Evolutionary conservation across 805 yeast species (phyloP), one percentile per base, ranked within the genome.

Genomic region (Metschnikowia lunata): DNA sequence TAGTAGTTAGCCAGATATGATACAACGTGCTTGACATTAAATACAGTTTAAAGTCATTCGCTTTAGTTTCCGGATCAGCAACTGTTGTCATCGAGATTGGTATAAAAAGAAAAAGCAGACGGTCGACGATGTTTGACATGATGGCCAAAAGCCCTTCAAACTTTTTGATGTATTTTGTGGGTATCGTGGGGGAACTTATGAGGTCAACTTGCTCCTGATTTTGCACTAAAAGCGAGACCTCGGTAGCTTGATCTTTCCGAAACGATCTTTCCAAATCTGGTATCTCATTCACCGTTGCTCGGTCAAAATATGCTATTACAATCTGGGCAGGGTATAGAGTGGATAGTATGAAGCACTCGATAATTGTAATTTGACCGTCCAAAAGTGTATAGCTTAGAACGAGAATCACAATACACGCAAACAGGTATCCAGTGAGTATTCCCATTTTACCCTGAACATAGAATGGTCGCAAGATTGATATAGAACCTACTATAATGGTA

Each of bases 401-500:
- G 7, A 56, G 35, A 5, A 67, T 44, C 26, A 60, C 57, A n/a
- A 51, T 45, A 12, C 63, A 45, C 5, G 67, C 61, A 61, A 66
- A 65, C 6, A 53, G 37, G 37, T 67, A 57, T 36, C 67, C 71
- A 26, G 56, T 41, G 9, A 62, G 8, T 8, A 65, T 36, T 11
- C 50, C 40, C 26, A 48, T 51, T 31, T 49, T 53, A 37, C 56
- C 47, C 7, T 30, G 40, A 1, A 66, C 51, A n/a, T 47, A 37
- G 39, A 62, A 60, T 7, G 69, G 66, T 8, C 46, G 46, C 39
- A 41, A 54, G 28, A 45, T 49, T 8, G 50, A 46, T 11, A 69
- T 69, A 6, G 59, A 27, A 0, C 74, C 74, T n/a, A 69, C 53
- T 1, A 66, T 58, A 1, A 69, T 47, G 1, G 68, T 60, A 40